Percentiles rank a stretch among this genome's conserved stretches.
Evolutionary conservation across 129 eudicot genomes (phyloP).

Genomic region (Ambrosia artemisiifolia): DNA sequence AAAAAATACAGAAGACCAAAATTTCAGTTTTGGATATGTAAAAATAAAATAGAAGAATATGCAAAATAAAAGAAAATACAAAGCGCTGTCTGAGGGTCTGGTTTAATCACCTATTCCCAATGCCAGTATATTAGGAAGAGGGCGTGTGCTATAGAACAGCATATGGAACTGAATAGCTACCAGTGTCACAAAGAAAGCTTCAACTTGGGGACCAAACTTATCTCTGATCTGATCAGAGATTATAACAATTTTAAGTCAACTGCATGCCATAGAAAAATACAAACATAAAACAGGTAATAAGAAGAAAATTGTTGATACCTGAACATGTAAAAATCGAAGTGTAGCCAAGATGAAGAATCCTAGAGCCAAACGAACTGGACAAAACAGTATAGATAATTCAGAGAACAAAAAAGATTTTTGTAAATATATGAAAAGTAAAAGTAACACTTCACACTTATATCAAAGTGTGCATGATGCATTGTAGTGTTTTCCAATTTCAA

Average conservation of each 20-base stretch:
- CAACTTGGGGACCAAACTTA: constrained; percentile 86
- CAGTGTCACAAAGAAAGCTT: constrained; percentile 84
- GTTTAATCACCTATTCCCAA: constrained; percentile 71
- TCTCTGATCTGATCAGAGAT: constrained; percentile 59
- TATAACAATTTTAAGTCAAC: constrained; percentile 8
- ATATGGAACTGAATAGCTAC: constrained; percentile 80
- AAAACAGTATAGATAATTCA: constrained; percentile 11
- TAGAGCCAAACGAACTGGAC: constrained; percentile 77
- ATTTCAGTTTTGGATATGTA: constrained; percentile 1
- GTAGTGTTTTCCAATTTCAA: too few relatives aligned
- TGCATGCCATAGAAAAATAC: background rate
- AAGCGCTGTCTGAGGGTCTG: background rate
- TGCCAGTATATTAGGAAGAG: constrained; percentile 98
- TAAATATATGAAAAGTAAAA: constrained; percentile 5
- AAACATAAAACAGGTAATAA: background rate
- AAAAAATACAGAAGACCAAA: background rate
- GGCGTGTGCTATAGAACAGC: constrained; percentile 94
- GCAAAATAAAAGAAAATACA: background rate
- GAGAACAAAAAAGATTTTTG: background rate
- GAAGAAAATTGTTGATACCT: constrained; percentile 44
- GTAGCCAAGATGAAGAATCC: constrained; percentile 74
- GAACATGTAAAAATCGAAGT: constrained; percentile 74
- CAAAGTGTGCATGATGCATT: too few relatives aligned
- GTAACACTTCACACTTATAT: background rate
- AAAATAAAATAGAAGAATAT: constrained; percentile 9